These are phyloP conservation scores for Limnanthes douglasii DNA, from an alignment of 345 rosid species.

Conservation along the genomic window DNA sequence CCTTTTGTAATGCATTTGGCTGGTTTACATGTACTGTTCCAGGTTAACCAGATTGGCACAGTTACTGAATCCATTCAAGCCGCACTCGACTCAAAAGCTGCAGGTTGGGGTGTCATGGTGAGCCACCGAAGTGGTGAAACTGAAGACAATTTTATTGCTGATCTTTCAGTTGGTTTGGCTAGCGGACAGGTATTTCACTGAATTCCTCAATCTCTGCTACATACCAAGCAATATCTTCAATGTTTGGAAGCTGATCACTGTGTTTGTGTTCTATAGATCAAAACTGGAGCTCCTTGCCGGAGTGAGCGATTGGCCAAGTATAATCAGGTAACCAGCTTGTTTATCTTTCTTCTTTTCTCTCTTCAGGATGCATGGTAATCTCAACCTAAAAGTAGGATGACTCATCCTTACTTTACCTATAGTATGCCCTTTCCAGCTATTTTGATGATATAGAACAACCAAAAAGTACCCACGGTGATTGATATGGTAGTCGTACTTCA, in stretches of 20 bases:
- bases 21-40: constrained; percentile 7
- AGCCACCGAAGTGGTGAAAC: constrained; percentile 99
- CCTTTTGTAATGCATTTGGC: constrained; percentile 5
- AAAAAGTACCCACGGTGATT: too few species aligned
- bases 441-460: too few species aligned
- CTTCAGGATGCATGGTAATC: too few species aligned
- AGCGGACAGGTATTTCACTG: constrained; percentile 68
- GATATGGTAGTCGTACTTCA: too few species aligned
- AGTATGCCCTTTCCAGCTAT: not conserved
- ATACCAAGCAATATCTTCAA: not conserved
- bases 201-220: constrained; percentile 4
- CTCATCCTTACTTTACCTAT: not conserved
- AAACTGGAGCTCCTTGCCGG: constrained; percentile 98
- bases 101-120: constrained; percentile 99
- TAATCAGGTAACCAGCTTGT: constrained; percentile 58
- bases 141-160: constrained; percentile 93
- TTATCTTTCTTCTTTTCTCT: too few species aligned
- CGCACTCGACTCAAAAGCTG: constrained; percentile 92
- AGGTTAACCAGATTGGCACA: constrained; percentile 98
- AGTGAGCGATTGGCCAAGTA: constrained; percentile 95
- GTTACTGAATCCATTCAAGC: constrained; percentile 94
- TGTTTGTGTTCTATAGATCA: constrained; percentile 39
- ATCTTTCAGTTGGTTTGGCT: constrained; percentile 91
- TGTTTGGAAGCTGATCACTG: constrained; percentile 3
- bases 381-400: too few species aligned